phyloP scores from a whole-genome alignment of 805 yeast genomes.

The Myxozyma mucilagina region DNA sequence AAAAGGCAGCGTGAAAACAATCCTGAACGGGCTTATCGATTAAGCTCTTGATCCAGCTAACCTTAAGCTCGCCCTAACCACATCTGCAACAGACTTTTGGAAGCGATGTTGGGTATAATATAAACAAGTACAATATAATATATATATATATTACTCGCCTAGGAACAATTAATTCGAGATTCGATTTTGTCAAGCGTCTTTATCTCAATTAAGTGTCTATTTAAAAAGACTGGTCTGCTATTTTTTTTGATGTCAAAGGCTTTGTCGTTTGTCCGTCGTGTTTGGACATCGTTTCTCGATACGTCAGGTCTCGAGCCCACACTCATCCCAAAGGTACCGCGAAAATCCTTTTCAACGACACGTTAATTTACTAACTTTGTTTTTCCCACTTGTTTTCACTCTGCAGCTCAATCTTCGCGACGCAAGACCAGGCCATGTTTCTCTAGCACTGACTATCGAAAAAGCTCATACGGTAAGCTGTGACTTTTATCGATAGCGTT shows the following conservation, averaged over 20 bases:
- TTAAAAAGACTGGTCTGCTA: background rate
- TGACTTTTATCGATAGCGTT: background rate
- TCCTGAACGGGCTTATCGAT: too few relatives aligned
- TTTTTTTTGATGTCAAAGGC: background rate
- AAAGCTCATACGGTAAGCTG: slow-evolving; percentile 39
- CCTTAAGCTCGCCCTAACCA: too few relatives aligned
- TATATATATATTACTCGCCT: too few relatives aligned
- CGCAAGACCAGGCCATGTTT: slow-evolving; percentile 42
- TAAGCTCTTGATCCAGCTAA: too few relatives aligned
- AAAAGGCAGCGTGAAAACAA: too few relatives aligned
- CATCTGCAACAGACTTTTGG: too few relatives aligned
- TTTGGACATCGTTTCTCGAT: slow-evolving; percentile 27
- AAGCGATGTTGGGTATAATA: too few relatives aligned
- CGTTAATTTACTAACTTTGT: background rate
- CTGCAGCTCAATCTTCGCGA: slow-evolving; percentile 36
- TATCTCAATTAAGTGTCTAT: background rate
- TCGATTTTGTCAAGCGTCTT: background rate
- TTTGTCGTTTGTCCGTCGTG: slow-evolving; percentile 11
- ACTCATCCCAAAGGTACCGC: slow-evolving; percentile 22
- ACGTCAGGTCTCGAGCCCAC: slow-evolving; percentile 30
- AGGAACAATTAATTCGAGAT: background rate
- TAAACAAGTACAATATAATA: too few relatives aligned
- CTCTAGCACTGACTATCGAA: slow-evolving; percentile 39
- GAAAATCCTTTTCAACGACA: background rate
- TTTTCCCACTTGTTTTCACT: background rate